A percentile compares a stretch with the other conserved stretches of the same genome.
phyloP scores from a whole-genome alignment of 345 rosid species.

The Hibiscus tridactylites region DNA sequence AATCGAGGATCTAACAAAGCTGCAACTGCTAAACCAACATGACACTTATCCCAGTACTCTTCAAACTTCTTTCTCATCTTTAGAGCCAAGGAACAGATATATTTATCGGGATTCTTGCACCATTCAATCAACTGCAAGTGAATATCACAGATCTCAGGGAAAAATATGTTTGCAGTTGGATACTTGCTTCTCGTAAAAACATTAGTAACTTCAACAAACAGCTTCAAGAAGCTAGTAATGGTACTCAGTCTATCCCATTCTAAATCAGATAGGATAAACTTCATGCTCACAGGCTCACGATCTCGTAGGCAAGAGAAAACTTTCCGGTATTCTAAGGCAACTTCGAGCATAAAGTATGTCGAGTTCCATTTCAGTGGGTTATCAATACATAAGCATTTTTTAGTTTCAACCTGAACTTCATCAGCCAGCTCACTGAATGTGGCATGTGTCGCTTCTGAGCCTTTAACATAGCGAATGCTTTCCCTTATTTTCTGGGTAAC shows the following conservation, averaged over 20 bases:
- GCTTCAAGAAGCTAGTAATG: conserved; percentile 41
- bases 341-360: conserved; percentile 57
- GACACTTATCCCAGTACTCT: conserved; percentile 67
- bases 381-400: conserved; percentile 40
- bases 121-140: conserved; percentile 62
- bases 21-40: conserved; percentile 58
- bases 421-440: conserved; percentile 34
- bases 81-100: conserved; percentile 38
- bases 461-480: conserved; percentile 35
- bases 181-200: conserved; percentile 39
- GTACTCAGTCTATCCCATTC: conserved; percentile 53
- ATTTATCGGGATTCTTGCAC: conserved; percentile 59
- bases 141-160: conserved; percentile 59
- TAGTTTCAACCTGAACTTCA: conserved; percentile 34
- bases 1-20: conserved; percentile 76
- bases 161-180: conserved; percentile 53
- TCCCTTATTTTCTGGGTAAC: conserved; percentile 45
- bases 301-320: conserved; percentile 42
- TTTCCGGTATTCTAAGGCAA: conserved; percentile 38
- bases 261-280: conserved; percentile 49
- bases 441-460: conserved; percentile 35
- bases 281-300: conserved; percentile 22
- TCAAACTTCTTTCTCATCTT: conserved; percentile 63
- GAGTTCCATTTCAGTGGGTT: conserved; percentile 57
- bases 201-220: conserved; percentile 48